phyloP scores from a whole-genome alignment of 1,139 yeast species.

The Blastobotrys raffinosifermentans region DNA sequence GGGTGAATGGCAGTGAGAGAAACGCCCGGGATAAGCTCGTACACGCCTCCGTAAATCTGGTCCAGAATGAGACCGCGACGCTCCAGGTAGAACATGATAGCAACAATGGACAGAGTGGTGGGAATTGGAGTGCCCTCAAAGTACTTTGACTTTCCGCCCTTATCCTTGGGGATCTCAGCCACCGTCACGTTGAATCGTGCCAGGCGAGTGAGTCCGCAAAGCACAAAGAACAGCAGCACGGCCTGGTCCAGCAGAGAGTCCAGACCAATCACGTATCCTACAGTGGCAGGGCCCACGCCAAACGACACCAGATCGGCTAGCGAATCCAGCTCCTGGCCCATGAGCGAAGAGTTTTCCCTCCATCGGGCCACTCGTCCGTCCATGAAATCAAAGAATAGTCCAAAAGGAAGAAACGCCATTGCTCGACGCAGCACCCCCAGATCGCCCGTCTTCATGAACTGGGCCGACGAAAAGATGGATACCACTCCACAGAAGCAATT shows the following conservation, averaged over 20 bases:
- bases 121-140: slow-evolving; percentile 98
- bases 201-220: slow-evolving; percentile 88
- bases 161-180: slow-evolving; percentile 85
- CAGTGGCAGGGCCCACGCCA: slow-evolving; percentile 89
- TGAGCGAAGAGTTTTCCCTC: slow-evolving; percentile 82
- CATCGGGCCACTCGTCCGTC: slow-evolving; percentile 96
- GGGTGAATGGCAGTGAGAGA: slow-evolving; percentile 67
- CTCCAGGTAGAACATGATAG: slow-evolving; percentile 56
- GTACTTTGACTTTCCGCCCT: slow-evolving; percentile 67
- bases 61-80: slow-evolving; percentile 42
- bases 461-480: slow-evolving; percentile 76
- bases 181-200: slow-evolving; percentile 96
- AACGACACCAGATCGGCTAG: slow-evolving; percentile 90
- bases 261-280: slow-evolving; percentile 88
- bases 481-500: slow-evolving; percentile 79
- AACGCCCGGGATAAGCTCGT: slow-evolving; percentile 41
- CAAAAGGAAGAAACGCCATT: slow-evolving; percentile 78
- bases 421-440: slow-evolving; percentile 73
- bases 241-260: slow-evolving; percentile 77
- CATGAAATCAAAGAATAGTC: slow-evolving; percentile 89
- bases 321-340: slow-evolving; percentile 97
- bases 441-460: slow-evolving; percentile 43
- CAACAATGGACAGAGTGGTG: slow-evolving; percentile 70
- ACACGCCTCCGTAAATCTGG: slow-evolving; percentile 58
- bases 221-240: slow-evolving; percentile 73